Evolutionary conservation across 1,139 yeast species (phyloP).

Genomic region (Yamadazyma pseudoaaseri): DNA sequence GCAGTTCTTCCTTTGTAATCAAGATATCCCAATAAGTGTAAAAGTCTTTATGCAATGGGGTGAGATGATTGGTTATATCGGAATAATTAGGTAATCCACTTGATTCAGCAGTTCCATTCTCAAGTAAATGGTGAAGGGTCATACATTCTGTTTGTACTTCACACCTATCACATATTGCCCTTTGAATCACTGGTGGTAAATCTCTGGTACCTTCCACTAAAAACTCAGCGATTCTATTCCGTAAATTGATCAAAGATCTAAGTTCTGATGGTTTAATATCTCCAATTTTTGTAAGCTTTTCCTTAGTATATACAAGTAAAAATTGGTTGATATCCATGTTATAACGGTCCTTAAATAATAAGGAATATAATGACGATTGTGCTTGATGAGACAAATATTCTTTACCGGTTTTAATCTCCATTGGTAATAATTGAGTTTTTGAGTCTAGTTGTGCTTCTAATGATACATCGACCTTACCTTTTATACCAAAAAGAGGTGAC

Average conservation of each 20-base stretch:
- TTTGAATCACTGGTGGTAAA: conserved; percentile 60
- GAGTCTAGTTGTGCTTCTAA: conserved; percentile 54
- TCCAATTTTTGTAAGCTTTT: conserved; percentile 52
- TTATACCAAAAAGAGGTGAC: conserved; percentile 90
- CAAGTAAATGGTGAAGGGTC: conserved; percentile 60
- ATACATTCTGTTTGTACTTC: conserved; percentile 63
- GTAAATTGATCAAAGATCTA: conserved; percentile 58
- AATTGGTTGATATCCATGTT: conserved; percentile 64
- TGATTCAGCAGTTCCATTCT: conserved; percentile 50
- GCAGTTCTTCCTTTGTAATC: conserved; percentile 72
- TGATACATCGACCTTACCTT: conserved; percentile 89
- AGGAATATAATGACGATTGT: conserved; percentile 82
- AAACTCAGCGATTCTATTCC: conserved; percentile 68
- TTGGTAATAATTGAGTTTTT: conserved; percentile 51
- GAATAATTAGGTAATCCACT: conserved; percentile 53
- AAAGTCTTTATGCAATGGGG: conserved; percentile 46
- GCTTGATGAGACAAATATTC: conserved; percentile 74
- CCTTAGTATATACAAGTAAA: conserved; percentile 72
- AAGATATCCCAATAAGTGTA: conserved; percentile 72
- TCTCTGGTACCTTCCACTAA: conserved; percentile 49
- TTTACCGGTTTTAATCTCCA: conserved; percentile 88
- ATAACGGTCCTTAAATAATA: conserved; percentile 78
- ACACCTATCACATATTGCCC: conserved; percentile 68
- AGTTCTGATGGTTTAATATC: conserved; percentile 58
- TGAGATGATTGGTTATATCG: conserved; percentile 51